phyloP scores from a whole-genome alignment of 164 flowering plant species.

The Annona cherimola region DNA sequence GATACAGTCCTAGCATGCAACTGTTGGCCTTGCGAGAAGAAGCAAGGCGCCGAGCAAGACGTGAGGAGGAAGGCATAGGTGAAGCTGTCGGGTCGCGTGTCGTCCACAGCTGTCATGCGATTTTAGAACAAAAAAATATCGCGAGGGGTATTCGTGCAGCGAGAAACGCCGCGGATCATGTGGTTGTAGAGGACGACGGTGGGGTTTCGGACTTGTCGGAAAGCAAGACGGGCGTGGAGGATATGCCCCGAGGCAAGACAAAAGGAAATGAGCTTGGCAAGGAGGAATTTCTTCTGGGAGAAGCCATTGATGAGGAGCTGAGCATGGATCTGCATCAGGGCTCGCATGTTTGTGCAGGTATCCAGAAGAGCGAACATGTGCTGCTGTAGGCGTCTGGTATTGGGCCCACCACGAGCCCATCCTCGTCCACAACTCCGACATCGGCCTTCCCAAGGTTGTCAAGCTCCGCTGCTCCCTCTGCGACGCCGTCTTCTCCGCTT shows the following conservation, averaged over 20 bases:
- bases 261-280: conserved; percentile 39
- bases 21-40: conserved; percentile 45
- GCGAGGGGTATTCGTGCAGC: conserved; percentile 16
- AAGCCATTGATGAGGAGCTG: conserved; percentile 45
- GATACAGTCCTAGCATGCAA: conserved; percentile 44
- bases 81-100: conserved; percentile 40
- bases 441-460: too few species aligned
- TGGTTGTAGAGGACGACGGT: conserved; percentile 54
- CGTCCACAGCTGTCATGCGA: conserved; percentile 26
- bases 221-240: conserved; percentile 27
- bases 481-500: too few species aligned
- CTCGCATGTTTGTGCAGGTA: too few species aligned
- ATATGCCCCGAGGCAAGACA: conserved; percentile 30
- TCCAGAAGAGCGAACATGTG: too few species aligned
- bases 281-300: conserved; percentile 43
- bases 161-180: conserved; percentile 45
- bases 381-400: too few species aligned
- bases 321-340: conserved; percentile 49
- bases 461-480: too few species aligned
- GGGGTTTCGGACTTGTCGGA: conserved; percentile 29
- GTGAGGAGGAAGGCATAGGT: conserved; percentile 49
- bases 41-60: conserved; percentile 36
- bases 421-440: too few species aligned
- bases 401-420: too few species aligned
- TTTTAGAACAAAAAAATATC: conserved; percentile 31